Percentiles rank a stretch among this genome's conserved stretches.
phyloP scores from a whole-genome alignment of 2,329 filamentous ascomycete species.

The Xylaria multiplex region DNA sequence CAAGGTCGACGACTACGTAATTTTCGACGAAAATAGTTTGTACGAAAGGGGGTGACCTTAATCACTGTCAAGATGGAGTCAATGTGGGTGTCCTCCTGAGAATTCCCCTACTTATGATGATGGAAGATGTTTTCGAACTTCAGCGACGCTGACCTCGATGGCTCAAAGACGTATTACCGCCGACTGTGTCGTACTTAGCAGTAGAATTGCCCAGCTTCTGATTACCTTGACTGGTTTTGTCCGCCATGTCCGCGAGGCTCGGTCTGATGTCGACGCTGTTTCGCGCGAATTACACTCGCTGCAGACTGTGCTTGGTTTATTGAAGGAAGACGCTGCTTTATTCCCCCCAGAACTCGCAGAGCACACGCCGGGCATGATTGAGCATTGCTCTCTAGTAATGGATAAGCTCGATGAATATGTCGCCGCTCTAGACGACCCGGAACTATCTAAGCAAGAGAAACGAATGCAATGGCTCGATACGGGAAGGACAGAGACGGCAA shows the following conservation, averaged over 20 bases:
- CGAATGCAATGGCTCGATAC: conserved; percentile 52
- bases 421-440: conserved; percentile 46
- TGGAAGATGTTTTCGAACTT: conserved; percentile 38
- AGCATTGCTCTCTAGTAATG: conserved; percentile 51
- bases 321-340: conserved; percentile 53
- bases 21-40: neutral
- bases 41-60: conserved; percentile 33
- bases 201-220: conserved; percentile 50
- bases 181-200: conserved; percentile 52
- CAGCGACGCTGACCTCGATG: conserved; percentile 43
- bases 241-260: conserved; percentile 54
- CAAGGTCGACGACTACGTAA: neutral
- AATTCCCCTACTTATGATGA: conserved; percentile 29
- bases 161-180: conserved; percentile 51
- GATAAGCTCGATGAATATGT: conserved; percentile 51
- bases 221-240: conserved; percentile 51
- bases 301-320: conserved; percentile 52
- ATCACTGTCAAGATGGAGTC: conserved; percentile 43
- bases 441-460: conserved; percentile 52
- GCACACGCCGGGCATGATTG: conserved; percentile 51
- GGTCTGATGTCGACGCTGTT: conserved; percentile 53
- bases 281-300: conserved; percentile 56
- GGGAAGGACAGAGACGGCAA: conserved; percentile 48
- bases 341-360: conserved; percentile 52
- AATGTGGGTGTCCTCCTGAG: conserved; percentile 40